Evolutionary conservation across 2,329 filamentous ascomycete genomes (phyloP), one percentile per base, ranked within the genome.

Genomic region (Alternaria sp.): DNA sequence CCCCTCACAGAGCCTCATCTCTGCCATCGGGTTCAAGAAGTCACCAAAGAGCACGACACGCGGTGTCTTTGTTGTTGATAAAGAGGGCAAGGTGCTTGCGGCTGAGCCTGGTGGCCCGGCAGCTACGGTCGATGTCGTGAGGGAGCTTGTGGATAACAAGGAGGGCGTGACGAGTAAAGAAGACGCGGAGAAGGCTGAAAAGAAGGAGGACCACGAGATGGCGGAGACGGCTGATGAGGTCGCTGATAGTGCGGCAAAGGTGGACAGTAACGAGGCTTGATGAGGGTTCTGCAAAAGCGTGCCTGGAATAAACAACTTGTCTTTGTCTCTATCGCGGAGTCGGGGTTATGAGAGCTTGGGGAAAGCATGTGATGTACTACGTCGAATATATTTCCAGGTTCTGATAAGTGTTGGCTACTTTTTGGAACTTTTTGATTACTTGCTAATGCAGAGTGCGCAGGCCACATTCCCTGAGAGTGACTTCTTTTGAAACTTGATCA

Each of bases 1-100:
- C 77, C 85, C 89, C 5, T 80, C 81, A 51, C 86, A 85, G 28
- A 88, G 86, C 2, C 85, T 99, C 58, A 96, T 98, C 70, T 83
- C 78, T 11, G 93, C 93, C 54, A 90, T 98, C 74, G 94, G 93
- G n/a, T 80, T 98, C 66, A 93, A 93, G 81, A 97, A 97, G 82
- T 78, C 83, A 7, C 90, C 90, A 44, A 91, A 88, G 78, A 90
- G 92, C 60, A 96, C 92, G 14, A 87, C 85, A 49, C 88, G 95
- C 63, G 95, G 94, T 65, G 92, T 98, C 37, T 96, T 97, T 69
- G 91, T 92, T 50, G 84, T 98, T 53, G 85, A 91, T 77, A 96
- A 95, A 82, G 76, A 84, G 24, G 93, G 93, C 58, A 93, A 93
- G 77, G 87, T 96, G 23, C 83, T 96, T 36, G 85, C 90, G 21